Conservation (phyloP, 805 yeast species). For the Pichia insulana region DNA sequence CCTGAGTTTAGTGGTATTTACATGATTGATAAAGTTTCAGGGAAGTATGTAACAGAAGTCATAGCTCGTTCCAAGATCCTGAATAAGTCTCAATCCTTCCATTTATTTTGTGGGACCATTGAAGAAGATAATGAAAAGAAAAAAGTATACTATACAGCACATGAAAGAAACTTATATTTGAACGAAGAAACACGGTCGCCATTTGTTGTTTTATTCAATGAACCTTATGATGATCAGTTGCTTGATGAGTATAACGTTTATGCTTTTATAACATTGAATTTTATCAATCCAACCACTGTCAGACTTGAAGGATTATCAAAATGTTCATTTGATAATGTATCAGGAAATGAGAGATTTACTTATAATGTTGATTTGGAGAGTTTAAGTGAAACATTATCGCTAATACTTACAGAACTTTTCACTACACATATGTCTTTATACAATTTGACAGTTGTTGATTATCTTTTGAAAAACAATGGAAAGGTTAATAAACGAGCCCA, state of each 20-base stretch:
- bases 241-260: conserved; percentile 20
- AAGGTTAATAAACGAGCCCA: conserved; percentile 13
- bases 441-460: conserved; percentile 23
- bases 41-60: conserved; percentile 42
- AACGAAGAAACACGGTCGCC: conserved; percentile 53
- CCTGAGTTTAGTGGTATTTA: conserved; percentile 16
- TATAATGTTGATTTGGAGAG: conserved; percentile 24
- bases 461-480: conserved; percentile 26
- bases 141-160: conserved; percentile 59
- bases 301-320: conserved; percentile 22
- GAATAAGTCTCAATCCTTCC: conserved; percentile 78
- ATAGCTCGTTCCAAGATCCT: conserved; percentile 63
- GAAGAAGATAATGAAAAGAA: conserved; percentile 8
- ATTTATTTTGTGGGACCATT: conserved; percentile 51
- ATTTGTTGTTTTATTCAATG: conserved; percentile 58
- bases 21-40: conserved; percentile 19
- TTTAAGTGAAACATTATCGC: conserved; percentile 30
- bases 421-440: conserved; percentile 28
- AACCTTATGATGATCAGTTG: conserved; percentile 33
- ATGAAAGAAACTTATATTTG: conserved; percentile 43
- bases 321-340: conserved; percentile 12
- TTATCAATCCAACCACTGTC: conserved; percentile 15
- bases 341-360: conserved; percentile 8
- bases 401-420: conserved; percentile 31
- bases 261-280: conserved; percentile 20